Base-by-base conservation (phyloP, 495 filamentous ascomycete genomes). In the Bombardia bombarda region DNA sequence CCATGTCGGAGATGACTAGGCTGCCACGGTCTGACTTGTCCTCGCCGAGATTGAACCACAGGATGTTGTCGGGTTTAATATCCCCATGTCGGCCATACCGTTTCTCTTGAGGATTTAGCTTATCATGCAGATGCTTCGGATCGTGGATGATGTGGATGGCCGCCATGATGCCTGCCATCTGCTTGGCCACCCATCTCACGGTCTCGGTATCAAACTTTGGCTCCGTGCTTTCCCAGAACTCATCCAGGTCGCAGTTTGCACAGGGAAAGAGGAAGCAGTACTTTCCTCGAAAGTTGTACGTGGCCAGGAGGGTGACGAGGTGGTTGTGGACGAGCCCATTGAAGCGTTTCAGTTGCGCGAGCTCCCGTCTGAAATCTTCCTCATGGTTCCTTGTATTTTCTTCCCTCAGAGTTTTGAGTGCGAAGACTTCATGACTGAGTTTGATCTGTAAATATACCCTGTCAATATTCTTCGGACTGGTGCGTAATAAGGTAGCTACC, bases 241-340 rank as follows among this genome's bases (percentile, higher is more conserved):
- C 20, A 2, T 46, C 24, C 18, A 58, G 43, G 31, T 45, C 39
- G 34, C 33, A 40, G 3, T 52, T 31, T 6, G 55, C 55, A 36
- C 46, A 55, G 2, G 37, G 55, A 39, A 58, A 58, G 13, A 58
- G 41, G 6, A 58, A 43, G 34, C 45, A 33, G 33, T 42, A 55
- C 5, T 16, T 32, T 2, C 37, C 18, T 4, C 28, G 18, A 14
- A 55, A 42, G 34, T 51, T 32, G 42, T 43, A 58, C 16, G 55
- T 55, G 5, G 55, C 51, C 7, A 58, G 38, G 1, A 58, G 46
- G 14, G 45, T 46, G 24, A 58, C 51, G 10, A 58, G 40, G 33
- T 58, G 50, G 3, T 40, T 24, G 42, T 56, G 43, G 4, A 31
- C 39, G 4, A 25, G 14, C 4, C 39, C 39, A 17, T 32, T 42